Base-by-base conservation (phyloP, 129 eudicot species). In the Artemisia tridentata region DNA sequence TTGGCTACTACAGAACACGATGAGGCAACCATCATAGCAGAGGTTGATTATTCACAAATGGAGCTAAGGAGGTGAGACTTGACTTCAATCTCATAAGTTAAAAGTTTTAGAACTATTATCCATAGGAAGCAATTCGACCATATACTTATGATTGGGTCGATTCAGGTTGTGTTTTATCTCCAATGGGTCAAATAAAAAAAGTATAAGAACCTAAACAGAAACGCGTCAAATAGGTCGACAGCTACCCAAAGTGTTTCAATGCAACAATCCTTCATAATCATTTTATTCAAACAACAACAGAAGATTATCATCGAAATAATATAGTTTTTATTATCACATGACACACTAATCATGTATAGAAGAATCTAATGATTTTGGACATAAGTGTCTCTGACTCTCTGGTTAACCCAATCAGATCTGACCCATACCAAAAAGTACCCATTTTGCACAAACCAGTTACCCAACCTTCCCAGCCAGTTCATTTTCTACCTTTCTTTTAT, bases 1-100 rank as follows among this genome's bases (percentile, higher is more conserved):
- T 72, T 92, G 66, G 96, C 95, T 21, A 92, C 96, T 4, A 87
- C 98, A 23, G 98, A 92, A 69, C 96, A 92, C 18, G 96, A 85
- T 0, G 98, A 92, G 83, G 92, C 88, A 41, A 82, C 81, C 29
- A 81, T 92, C 73, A 82, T 92, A 50, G 72, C 96, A 34, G 98
- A 89, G 80, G 85, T 92, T 72, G 95, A 92, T 75, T 89, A 89
- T 75, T 89, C 98, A 25, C 74, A 65, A 55, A 43, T 89, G 45
- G 96, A 92, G 69, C 86, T 89, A 18, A 82, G 95, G 78, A 92
- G 98, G 98, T 92, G 73, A 70, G 65, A 71, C 46, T 52, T 73
- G 11, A 52, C 60, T 31, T 38, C 27, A n/a, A 53, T 65, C 13
- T n/a, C 57, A 5, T 74, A 56, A 41, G 51, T 20, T 8, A 65